These are phyloP conservation scores for Gigaspora rosea DNA, from an alignment of 192 early-diverging fungal species.

Conservation along the genomic window DNA sequence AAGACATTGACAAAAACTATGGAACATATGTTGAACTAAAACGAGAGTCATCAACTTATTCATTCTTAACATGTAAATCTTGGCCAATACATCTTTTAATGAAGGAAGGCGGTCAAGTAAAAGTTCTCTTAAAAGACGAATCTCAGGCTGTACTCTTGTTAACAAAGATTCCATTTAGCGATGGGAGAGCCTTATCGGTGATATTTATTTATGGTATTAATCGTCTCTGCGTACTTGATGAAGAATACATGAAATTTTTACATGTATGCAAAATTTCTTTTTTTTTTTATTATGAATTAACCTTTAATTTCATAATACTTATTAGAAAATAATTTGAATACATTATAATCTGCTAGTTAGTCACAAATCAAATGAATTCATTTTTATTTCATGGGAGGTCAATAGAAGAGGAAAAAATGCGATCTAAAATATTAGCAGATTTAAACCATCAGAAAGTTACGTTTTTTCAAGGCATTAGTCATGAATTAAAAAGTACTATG, in stretches of 20 bases:
- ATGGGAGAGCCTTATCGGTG: not conserved
- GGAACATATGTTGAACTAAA: not conserved
- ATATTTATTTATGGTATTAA: slow-evolving; percentile 21
- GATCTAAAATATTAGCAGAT: slow-evolving; percentile 36
- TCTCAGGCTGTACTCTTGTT: not conserved
- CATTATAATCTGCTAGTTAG: slow-evolving; percentile 10
- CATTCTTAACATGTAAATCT: not conserved
- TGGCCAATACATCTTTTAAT: not conserved
- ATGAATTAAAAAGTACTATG: slow-evolving; percentile 35
- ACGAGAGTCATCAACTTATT: not conserved
- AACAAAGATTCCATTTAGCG: not conserved
- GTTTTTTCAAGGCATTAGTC: slow-evolving; percentile 48
- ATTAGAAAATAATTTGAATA: not conserved
- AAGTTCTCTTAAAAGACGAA: not conserved
- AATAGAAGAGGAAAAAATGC: no score
- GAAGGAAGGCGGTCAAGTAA: not conserved
- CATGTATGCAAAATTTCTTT: slow-evolving; percentile 1
- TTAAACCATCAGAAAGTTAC: slow-evolving; percentile 45
- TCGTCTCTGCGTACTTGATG: not conserved
- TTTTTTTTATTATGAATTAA: not conserved
- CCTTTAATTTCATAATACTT: not conserved
- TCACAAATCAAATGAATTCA: slow-evolving; percentile 34
- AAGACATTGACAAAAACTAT: not conserved
- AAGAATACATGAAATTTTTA: slow-evolving; percentile 36
- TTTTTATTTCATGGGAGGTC: no score